These are phyloP conservation scores for Tetrapisispora phaffii DNA, from an alignment of 805 yeast species.

Conservation along the genomic window DNA sequence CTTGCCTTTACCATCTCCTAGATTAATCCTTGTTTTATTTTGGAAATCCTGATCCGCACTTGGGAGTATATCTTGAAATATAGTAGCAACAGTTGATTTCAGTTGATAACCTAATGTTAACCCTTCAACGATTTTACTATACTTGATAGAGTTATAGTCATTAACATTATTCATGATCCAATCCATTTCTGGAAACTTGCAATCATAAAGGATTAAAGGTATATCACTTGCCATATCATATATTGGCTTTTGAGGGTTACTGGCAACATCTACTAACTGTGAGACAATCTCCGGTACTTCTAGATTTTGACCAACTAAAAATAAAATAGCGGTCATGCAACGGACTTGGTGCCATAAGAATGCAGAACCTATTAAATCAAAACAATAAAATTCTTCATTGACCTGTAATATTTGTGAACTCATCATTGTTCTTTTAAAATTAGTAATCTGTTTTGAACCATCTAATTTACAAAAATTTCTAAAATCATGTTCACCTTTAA, in stretches of 20 bases:
- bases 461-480: constrained; percentile 91
- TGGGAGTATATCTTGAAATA: constrained; percentile 37
- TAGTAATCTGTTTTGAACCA: constrained; percentile 84
- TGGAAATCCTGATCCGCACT: constrained; percentile 15
- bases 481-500: constrained; percentile 76
- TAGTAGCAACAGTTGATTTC: constrained; percentile 43
- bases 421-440: constrained; percentile 56
- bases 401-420: constrained; percentile 39
- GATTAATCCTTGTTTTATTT: constrained; percentile 35
- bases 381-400: constrained; percentile 43
- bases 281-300: constrained; percentile 53
- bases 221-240: constrained; percentile 86
- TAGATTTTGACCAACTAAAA: constrained; percentile 67
- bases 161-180: constrained; percentile 38
- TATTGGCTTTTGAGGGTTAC: constrained; percentile 58
- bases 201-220: constrained; percentile 80
- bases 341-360: constrained; percentile 97
- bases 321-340: constrained; percentile 80
- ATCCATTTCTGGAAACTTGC: constrained; percentile 60
- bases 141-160: constrained; percentile 34
- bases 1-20: constrained; percentile 72
- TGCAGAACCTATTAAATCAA: constrained; percentile 80
- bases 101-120: constrained; percentile 47
- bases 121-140: constrained; percentile 38
- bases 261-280: constrained; percentile 48